A percentile compares a stretch with the other conserved stretches of the same genome.
Evolutionary conservation across 805 yeast species (phyloP).

Genomic region (Lipomyces sp.): DNA sequence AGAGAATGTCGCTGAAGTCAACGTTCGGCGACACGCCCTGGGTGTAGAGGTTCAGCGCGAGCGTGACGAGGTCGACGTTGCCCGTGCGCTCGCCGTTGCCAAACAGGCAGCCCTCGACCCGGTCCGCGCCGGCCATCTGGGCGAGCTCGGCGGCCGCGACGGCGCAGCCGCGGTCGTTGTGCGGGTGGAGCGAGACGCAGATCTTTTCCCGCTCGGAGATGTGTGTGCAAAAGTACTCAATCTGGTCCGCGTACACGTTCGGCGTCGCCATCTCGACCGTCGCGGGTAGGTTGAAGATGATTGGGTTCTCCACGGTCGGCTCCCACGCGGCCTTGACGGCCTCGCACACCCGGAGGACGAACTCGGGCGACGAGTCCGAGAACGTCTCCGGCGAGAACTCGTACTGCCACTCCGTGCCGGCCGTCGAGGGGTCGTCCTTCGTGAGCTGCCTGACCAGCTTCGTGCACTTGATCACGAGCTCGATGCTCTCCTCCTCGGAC

Average conservation of each 20-base stretch:
- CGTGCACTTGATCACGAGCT: conserved; percentile 61
- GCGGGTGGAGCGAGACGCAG: conserved; percentile 75
- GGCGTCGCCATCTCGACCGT: conserved; percentile 82
- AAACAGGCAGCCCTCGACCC: conserved; percentile 81
- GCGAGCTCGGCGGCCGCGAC: conserved; percentile 88
- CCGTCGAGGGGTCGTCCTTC: conserved; percentile 57
- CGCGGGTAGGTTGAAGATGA: conserved; percentile 79
- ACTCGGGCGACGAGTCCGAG: conserved; percentile 65
- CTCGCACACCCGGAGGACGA: conserved; percentile 62
- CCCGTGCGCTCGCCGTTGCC: conserved; percentile 90
- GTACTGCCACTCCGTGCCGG: conserved; percentile 63
- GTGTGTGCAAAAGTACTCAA: conserved; percentile 64
- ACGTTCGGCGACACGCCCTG: conserved; percentile 71
- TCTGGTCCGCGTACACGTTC: conserved; percentile 79
- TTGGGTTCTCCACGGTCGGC: conserved; percentile 61
- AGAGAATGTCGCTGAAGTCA: conserved; percentile 65
- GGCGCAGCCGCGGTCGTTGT: conserved; percentile 82
- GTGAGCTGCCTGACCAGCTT: conserved; percentile 62
- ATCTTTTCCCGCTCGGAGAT: conserved; percentile 66
- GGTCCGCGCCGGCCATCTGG: conserved; percentile 79
- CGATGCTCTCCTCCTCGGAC: conserved; percentile 52
- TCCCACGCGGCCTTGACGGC: conserved; percentile 75
- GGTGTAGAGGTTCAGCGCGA: conserved; percentile 72
- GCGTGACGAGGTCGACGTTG: conserved; percentile 75
- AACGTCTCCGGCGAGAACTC: conserved; percentile 82